These are phyloP conservation scores for Euphrasia arctica DNA, from an alignment of 305 asterid species.

Conservation along the genomic window DNA sequence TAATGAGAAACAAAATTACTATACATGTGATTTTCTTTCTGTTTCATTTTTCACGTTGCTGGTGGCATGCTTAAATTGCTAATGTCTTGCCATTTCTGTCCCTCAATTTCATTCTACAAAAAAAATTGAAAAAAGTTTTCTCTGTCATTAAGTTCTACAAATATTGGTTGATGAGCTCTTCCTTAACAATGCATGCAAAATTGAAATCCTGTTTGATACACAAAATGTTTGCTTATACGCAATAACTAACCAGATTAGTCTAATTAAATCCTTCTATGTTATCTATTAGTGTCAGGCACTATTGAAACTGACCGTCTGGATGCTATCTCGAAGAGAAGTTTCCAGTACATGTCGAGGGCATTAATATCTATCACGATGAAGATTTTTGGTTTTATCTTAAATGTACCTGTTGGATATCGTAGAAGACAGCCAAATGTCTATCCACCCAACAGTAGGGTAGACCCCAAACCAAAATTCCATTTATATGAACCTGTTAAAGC, in stretches of 20 bases:
- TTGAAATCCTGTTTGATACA: too few species aligned
- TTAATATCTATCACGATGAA: constrained; percentile 39
- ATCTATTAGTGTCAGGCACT: constrained; percentile 41
- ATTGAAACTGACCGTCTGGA: constrained; percentile 40
- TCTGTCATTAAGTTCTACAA: background rate
- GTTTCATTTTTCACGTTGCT: background rate
- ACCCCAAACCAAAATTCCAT: constrained; percentile 29
- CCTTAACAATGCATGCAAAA: background rate
- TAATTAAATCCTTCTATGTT: background rate
- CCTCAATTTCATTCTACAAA: background rate
- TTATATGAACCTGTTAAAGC: constrained; percentile 32
- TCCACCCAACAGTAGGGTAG: constrained; percentile 38
- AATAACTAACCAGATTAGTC: background rate
- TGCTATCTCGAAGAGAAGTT: constrained; percentile 48
- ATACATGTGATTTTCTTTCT: background rate
- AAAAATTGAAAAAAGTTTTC: background rate
- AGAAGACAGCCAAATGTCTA: constrained; percentile 44
- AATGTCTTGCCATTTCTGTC: background rate
- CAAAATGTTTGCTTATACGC: background rate
- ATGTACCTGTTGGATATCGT: constrained; percentile 46
- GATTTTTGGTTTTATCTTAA: constrained; percentile 34
- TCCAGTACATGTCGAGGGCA: constrained; percentile 47
- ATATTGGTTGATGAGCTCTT: background rate
- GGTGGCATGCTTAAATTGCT: background rate
- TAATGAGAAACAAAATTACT: background rate